Conservation (phyloP, 228 moss, liverwort and hornwort species). For the Sphagnum magellanicum region DNA sequence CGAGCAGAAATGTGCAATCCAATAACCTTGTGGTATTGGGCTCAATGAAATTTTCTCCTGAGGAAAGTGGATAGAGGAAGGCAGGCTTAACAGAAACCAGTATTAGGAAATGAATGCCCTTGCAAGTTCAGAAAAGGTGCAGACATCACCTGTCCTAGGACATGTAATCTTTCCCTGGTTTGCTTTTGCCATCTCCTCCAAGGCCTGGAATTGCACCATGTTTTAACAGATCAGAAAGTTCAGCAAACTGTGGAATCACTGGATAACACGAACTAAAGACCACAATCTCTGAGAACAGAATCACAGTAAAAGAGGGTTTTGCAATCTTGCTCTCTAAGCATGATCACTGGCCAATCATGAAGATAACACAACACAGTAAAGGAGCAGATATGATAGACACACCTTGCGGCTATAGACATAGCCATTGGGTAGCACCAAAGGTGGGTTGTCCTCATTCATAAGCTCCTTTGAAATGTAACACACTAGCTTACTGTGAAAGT, state of each 20-base stretch:
- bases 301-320: not conserved
- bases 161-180: constrained; percentile 81
- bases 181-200: constrained; percentile 96
- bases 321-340: not conserved
- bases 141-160: constrained; percentile 69
- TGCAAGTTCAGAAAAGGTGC: constrained; percentile 70
- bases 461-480: constrained; percentile 98
- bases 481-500: constrained; percentile 92
- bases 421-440: constrained; percentile 92
- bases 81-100: not conserved
- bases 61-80: not conserved
- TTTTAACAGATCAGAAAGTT: not conserved
- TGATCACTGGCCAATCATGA: too few relatives aligned
- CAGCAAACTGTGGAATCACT: not conserved
- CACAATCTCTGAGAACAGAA: not conserved
- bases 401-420: constrained; percentile 98
- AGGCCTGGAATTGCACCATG: constrained; percentile 39
- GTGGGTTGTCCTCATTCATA: constrained; percentile 99
- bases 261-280: not conserved
- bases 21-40: too few relatives aligned
- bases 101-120: constrained; percentile 88
- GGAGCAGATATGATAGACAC: not conserved
- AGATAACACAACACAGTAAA: not conserved
- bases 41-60: too few relatives aligned
- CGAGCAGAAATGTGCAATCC: too few relatives aligned